Percentiles rank a stretch among this genome's conserved stretches.
Evolutionary conservation across 2,329 filamentous ascomycete genomes (phyloP).

Genomic region (Leptosphaerulina australis): DNA sequence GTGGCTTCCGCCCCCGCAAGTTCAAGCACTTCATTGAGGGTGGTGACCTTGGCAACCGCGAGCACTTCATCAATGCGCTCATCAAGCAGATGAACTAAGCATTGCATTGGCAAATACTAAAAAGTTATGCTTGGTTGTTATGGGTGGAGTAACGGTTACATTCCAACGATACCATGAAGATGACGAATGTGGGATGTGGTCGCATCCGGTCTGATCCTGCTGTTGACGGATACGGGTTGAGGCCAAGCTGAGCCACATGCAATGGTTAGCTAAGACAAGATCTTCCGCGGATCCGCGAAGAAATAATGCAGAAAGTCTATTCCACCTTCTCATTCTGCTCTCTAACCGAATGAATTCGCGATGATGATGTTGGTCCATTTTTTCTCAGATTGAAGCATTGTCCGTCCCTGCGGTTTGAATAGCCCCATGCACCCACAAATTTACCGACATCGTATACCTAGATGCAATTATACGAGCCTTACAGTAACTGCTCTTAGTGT

Average conservation of each 20-base stretch:
- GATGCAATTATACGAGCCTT: too few relatives aligned
- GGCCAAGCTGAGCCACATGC: constrained; percentile 41
- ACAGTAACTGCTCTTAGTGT: too few relatives aligned
- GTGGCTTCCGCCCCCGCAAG: constrained; percentile 95
- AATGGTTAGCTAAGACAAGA: constrained; percentile 39
- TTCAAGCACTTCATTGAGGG: constrained; percentile 99
- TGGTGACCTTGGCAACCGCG: constrained; percentile 98
- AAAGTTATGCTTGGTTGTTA: constrained; percentile 28
- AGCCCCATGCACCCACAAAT: too few relatives aligned
- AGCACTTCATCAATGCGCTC: constrained; percentile 96
- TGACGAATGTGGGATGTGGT: constrained; percentile 28
- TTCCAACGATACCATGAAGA: constrained; percentile 39
- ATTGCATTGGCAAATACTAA: neutral
- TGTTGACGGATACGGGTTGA: constrained; percentile 20
- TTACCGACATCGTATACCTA: too few relatives aligned
- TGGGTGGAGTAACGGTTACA: constrained; percentile 39
- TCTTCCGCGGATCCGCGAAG: constrained; percentile 32
- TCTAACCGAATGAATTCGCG: too few relatives aligned
- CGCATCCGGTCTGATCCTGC: constrained; percentile 22
- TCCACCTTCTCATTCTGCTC: constrained; percentile 10
- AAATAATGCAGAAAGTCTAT: constrained; percentile 33
- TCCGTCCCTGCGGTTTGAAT: too few relatives aligned
- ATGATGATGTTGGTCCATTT: too few relatives aligned
- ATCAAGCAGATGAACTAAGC: constrained; percentile 98
- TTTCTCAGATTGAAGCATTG: too few relatives aligned